Base-by-base conservation (phyloP, 768 basidiomycete genomes). In the Boletales sp. region DNA sequence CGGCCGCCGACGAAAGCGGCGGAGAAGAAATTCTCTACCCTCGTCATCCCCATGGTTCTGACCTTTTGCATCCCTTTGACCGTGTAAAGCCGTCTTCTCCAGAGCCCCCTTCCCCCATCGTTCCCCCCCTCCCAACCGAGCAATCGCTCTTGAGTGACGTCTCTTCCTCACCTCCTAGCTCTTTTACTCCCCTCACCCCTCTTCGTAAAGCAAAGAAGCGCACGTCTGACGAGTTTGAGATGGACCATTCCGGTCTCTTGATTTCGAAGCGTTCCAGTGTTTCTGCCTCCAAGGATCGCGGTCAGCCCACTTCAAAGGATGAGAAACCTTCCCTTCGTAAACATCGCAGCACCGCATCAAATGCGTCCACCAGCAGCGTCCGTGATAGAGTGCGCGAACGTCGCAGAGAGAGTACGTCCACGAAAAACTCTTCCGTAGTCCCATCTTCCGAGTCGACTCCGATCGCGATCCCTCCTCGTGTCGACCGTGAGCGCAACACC, bases 21-120 rank as follows among this genome's bases (percentile, higher is more conserved):
- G 90, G 90, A 37, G 90, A 93, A 68, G 90, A 93, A 67, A 92
- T 93, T 52, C 71, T 93, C 24, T 93, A 93, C 67, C 89, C 90
- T 36, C 84, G 89, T 49, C 82, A 87, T 53, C 72, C 71, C 18
- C 58, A 59, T 37, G 60, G 53, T 9, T 37, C 59, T 14, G 64
- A 69, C 15, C 52, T 69, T 42, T 52, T 66, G 8, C 60, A 70
- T 49, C 63, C 70, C 10, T 64, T 64, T 39, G 63, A 65, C 37
- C 67, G 66, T 27, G 59, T 71, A 30, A 73, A 64, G 51, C 36
- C 54, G 21, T 54, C 59, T 14, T 68, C 70, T 24, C 61, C 63
- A 10, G 63, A 64, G 37, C 48, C 59, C 15, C 56, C 67, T 36
- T 61, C 56, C 17, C 69, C 50, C 54, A 56, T 53, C 43, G 57